These are phyloP conservation scores for Aspergillus taichungensis DNA, from an alignment of 495 filamentous ascomycete species.

Conservation along the genomic window DNA sequence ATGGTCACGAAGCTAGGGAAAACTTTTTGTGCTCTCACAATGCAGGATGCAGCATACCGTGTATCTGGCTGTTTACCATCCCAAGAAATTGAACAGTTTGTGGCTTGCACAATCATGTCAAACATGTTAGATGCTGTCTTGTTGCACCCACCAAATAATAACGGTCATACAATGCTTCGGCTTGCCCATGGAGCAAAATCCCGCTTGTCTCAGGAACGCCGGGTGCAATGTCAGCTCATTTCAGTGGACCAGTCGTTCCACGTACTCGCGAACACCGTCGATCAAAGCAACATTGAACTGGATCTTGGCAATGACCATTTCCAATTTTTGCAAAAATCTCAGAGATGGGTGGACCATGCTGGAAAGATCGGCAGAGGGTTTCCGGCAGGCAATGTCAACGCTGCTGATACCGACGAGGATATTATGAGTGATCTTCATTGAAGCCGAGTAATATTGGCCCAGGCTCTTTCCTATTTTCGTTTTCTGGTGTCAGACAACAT, in stretches of 20 bases:
- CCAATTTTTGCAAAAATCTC: constrained; percentile 35
- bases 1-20: constrained; percentile 34
- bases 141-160: not conserved
- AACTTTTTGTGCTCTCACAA: constrained; percentile 39
- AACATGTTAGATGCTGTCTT: constrained; percentile 45
- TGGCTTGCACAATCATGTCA: constrained; percentile 44
- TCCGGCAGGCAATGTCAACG: constrained; percentile 19
- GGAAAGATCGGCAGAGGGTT: constrained; percentile 20
- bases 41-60: constrained; percentile 31
- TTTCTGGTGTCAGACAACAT: not conserved
- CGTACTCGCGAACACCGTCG: constrained; percentile 31
- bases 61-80: constrained; percentile 29
- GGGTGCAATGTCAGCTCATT: constrained; percentile 27
- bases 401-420: constrained; percentile 53
- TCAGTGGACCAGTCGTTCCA: constrained; percentile 27
- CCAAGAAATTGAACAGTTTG: constrained; percentile 38
- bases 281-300: constrained; percentile 44
- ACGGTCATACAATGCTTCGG: constrained; percentile 8
- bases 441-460: not conserved
- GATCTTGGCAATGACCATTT: constrained; percentile 54
- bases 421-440: constrained; percentile 50
- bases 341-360: constrained; percentile 26
- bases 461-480: too few species aligned
- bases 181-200: constrained; percentile 1
- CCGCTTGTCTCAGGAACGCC: constrained; percentile 34